phyloP scores from a whole-genome alignment of 768 basidiomycete species.

The Suillus weaverae region DNA sequence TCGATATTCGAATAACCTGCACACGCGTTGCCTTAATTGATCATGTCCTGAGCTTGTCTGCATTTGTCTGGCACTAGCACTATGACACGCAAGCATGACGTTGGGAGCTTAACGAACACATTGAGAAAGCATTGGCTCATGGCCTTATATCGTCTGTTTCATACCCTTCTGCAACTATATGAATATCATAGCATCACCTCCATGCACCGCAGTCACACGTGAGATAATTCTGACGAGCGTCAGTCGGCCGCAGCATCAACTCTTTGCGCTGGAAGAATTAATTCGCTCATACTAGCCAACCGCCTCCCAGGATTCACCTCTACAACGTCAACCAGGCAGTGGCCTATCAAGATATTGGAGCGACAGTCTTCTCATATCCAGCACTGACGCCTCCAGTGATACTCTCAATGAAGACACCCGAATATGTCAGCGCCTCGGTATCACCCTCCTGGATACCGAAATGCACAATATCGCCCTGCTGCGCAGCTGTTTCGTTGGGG shows the following conservation, averaged over 20 bases:
- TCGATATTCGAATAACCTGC: too few relatives aligned
- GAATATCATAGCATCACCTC: neutral
- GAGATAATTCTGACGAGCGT: constrained; percentile 39
- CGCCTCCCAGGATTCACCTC: neutral
- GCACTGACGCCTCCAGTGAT: constrained; percentile 38
- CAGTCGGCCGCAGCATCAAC: constrained; percentile 43
- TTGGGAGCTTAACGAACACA: neutral
- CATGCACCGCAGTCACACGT: constrained; percentile 44
- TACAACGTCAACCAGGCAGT: neutral
- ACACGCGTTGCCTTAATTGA: neutral
- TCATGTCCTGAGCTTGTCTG: neutral
- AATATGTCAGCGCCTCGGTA: constrained; percentile 54
- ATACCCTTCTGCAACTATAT: neutral
- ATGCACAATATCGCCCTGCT: constrained; percentile 58
- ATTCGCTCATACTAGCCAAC: neutral
- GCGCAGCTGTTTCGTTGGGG: constrained; percentile 40
- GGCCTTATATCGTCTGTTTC: neutral
- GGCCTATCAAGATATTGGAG: constrained; percentile 10
- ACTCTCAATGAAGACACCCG: constrained; percentile 57
- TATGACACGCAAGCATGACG: neutral
- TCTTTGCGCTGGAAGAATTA: constrained; percentile 37
- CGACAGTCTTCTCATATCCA: constrained; percentile 25
- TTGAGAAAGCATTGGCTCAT: too few relatives aligned
- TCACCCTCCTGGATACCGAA: constrained; percentile 59
- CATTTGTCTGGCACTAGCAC: neutral